A percentile compares a stretch with the other conserved stretches of the same genome.
These are phyloP conservation scores for Pseudognaphalium luteoalbum DNA, from an alignment of 129 eudicot genomes.

Conservation along the genomic window DNA sequence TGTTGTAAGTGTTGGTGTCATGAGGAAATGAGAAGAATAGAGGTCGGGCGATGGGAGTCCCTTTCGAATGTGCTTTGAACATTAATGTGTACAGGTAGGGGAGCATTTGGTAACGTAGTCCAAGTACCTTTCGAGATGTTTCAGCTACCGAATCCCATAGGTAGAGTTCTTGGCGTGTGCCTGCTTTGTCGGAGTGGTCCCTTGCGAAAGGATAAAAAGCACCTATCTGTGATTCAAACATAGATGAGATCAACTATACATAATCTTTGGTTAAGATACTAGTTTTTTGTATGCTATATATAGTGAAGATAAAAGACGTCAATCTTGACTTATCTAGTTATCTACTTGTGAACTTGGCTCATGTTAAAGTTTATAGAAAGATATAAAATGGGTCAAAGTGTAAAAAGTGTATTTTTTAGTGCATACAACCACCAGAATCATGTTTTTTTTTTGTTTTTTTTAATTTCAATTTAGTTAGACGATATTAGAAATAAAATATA, in stretches of 20 bases:
- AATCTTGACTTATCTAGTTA: no score
- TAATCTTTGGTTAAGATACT: no score
- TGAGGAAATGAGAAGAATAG: constrained; percentile 78
- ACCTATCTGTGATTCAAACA: constrained; percentile 54
- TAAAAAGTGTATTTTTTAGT: no score
- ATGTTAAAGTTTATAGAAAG: no score
- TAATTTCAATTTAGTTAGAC: no score
- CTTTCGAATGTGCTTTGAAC: constrained; percentile 66
- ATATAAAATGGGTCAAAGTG: no score
- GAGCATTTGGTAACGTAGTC: constrained; percentile 70
- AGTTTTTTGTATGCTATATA: no score
- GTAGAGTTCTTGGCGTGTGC: constrained; percentile 71
- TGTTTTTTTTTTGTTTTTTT: no score
- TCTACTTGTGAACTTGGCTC: no score
- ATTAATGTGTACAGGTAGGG: constrained; percentile 79
- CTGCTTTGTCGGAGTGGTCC: constrained; percentile 51
- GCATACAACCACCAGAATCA: no score
- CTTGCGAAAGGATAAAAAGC: constrained; percentile 92
- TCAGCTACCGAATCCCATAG: constrained; percentile 84
- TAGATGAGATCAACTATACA: neutral
- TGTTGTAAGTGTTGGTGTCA: constrained; percentile 60
- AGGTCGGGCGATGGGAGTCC: constrained; percentile 83
- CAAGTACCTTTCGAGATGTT: constrained; percentile 69
- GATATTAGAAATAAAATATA: no score
- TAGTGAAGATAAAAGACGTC: no score